Percentiles rank a stretch among this genome's conserved stretches.
Evolutionary conservation across 2,329 filamentous ascomycete species (phyloP).

Genomic region (Colletotrichum cuscutae): DNA sequence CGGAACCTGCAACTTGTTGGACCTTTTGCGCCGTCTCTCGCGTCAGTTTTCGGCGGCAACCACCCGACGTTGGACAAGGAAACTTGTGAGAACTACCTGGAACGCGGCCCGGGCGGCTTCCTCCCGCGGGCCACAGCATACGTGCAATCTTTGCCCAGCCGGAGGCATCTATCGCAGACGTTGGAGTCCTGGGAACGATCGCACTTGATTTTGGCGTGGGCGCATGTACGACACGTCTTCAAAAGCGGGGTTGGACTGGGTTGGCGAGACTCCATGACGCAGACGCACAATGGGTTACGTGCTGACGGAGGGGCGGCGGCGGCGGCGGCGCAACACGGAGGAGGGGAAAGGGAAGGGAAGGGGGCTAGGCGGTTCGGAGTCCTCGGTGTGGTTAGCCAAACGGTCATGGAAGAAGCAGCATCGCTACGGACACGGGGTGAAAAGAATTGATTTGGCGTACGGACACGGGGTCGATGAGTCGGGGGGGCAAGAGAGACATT

Average conservation of each 20-base stretch:
- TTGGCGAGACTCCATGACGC: slow-evolving; percentile 24
- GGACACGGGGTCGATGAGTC: slow-evolving; percentile 11
- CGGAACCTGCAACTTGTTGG: slow-evolving; percentile 17
- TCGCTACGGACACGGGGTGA: slow-evolving; percentile 23
- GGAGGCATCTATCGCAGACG: slow-evolving; percentile 45
- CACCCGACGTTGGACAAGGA: not conserved
- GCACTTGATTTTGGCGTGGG: slow-evolving; percentile 48
- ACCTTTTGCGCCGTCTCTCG: not conserved
- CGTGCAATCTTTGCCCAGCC: slow-evolving; percentile 45
- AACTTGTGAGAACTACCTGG: slow-evolving; percentile 4
- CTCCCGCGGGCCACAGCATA: slow-evolving; percentile 44
- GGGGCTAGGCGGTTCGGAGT: not conserved
- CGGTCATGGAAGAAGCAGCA: not conserved
- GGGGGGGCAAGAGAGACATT: not conserved
- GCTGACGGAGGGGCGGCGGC: not conserved
- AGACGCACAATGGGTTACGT: not conserved
- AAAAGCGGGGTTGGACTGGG: slow-evolving; percentile 27
- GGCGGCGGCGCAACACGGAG: not conserved
- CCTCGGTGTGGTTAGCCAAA: not conserved
- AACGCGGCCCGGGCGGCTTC: slow-evolving; percentile 35
- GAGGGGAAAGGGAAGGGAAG: not conserved
- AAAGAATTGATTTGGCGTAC: not conserved
- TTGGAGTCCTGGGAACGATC: slow-evolving; percentile 46
- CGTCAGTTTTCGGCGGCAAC: not conserved
- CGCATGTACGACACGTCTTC: slow-evolving; percentile 48